Percentiles rank a stretch among this genome's conserved stretches.
phyloP scores from a whole-genome alignment of 805 yeast species.

The Danielia reshetovae region DNA sequence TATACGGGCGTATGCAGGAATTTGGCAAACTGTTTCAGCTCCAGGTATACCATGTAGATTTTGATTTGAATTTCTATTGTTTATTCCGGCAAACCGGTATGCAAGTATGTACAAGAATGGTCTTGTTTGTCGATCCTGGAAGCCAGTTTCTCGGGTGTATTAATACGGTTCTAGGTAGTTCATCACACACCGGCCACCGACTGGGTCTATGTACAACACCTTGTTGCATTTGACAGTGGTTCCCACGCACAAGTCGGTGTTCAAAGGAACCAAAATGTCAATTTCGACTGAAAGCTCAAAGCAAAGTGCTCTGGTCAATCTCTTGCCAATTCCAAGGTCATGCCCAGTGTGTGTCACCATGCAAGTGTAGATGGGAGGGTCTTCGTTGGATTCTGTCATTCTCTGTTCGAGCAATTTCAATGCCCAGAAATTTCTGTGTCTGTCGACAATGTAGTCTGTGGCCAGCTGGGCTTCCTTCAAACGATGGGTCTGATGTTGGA shows the following conservation, averaged over 20 bases:
- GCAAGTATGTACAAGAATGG: too few species aligned
- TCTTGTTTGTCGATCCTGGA: too few species aligned
- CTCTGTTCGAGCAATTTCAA: constrained; percentile 20
- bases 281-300: constrained; percentile 44
- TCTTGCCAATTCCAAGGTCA: constrained; percentile 14
- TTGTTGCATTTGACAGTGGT: constrained; percentile 43
- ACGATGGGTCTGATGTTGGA: constrained; percentile 14
- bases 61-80: too few species aligned
- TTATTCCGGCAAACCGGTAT: too few species aligned
- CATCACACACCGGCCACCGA: constrained; percentile 25
- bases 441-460: constrained; percentile 12
- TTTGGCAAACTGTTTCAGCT: too few species aligned
- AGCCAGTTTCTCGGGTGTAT: too few species aligned
- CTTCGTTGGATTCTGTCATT: too few species aligned
- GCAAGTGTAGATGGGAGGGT: not conserved
- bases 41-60: too few species aligned
- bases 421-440: constrained; percentile 21
- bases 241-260: constrained; percentile 33
- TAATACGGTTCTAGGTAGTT: too few species aligned
- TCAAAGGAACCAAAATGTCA: constrained; percentile 27
- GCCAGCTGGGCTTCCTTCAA: constrained; percentile 15
- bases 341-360: constrained; percentile 15
- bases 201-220: constrained; percentile 40
- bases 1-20: too few species aligned
- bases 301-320: constrained; percentile 44